Evolutionary conservation across 179 eudicot species (phyloP).

Genomic region (Camellia oleifera): DNA sequence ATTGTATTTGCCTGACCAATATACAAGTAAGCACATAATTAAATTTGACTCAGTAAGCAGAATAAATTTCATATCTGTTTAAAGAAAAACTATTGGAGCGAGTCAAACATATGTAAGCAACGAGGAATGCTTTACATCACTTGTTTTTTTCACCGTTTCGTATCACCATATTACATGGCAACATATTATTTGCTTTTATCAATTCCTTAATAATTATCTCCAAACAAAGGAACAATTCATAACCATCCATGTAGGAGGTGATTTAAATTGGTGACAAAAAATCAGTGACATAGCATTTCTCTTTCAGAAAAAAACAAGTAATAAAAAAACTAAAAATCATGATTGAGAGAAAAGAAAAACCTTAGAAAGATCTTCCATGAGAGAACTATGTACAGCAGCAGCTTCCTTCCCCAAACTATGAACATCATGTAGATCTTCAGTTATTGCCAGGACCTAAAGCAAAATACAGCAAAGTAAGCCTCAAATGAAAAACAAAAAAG

Average conservation of each 20-base stretch:
- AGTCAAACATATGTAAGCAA: background rate
- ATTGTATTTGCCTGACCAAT: slow-evolving; percentile 70
- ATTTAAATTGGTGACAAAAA: too few species aligned
- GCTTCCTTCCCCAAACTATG: slow-evolving; percentile 97
- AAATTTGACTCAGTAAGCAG: slow-evolving; percentile 1
- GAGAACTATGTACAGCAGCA: slow-evolving; percentile 73
- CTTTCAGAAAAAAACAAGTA: too few species aligned
- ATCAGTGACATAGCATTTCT: background rate
- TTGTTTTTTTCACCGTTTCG: too few species aligned
- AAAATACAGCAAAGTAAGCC: slow-evolving; percentile 11
- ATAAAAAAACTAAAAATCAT: background rate
- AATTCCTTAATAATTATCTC: too few species aligned
- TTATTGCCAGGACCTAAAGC: slow-evolving; percentile 84
- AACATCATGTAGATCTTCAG: slow-evolving; percentile 87
- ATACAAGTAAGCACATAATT: slow-evolving; percentile 10
- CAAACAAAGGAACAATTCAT: too few species aligned
- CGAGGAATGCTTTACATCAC: too few species aligned
- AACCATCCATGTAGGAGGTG: too few species aligned
- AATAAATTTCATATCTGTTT: background rate
- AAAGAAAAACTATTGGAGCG: background rate
- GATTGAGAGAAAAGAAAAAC: slow-evolving; percentile 33
- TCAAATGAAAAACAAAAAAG: slow-evolving; percentile 14
- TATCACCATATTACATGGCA: too few species aligned
- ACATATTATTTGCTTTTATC: too few species aligned
- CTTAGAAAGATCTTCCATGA: slow-evolving; percentile 84